Conservation (phyloP, 305 asterid genomes). For the Fraxinus paxiana region DNA sequence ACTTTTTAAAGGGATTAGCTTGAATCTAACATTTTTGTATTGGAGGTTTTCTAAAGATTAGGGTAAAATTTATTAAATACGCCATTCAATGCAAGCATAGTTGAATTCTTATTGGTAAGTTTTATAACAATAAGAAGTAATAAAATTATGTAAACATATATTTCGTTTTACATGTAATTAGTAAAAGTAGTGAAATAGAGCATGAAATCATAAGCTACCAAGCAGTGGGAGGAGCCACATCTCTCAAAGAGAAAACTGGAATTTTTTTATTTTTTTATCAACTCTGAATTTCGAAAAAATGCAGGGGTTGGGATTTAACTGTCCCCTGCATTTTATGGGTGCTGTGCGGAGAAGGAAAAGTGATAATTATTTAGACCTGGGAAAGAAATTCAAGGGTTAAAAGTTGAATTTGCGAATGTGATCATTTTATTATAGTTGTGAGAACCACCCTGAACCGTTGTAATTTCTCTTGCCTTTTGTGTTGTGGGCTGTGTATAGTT, state of each 20-base stretch:
- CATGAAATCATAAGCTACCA: background rate
- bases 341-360: conserved; percentile 1
- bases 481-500: background rate
- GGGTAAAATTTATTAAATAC: background rate
- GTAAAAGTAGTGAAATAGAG: background rate
- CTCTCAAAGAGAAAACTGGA: background rate
- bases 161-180: background rate
- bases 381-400: background rate
- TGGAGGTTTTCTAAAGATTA: background rate
- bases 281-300: conserved; percentile 5
- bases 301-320: conserved; percentile 9
- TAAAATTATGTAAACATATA: background rate
- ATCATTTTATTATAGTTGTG: conserved; percentile 13
- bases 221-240: background rate
- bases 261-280: background rate
- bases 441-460: conserved; percentile 4
- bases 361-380: conserved; percentile 3
- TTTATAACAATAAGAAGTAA: background rate
- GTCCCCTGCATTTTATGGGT: background rate
- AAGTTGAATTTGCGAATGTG: conserved; percentile 8
- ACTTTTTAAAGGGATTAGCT: background rate
- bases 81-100: background rate
- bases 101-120: background rate
- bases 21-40: background rate
- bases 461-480: conserved; percentile 7